Conservation (phyloP, 2,329 filamentous ascomycete genomes). For the Venturia nashicola region DNA sequence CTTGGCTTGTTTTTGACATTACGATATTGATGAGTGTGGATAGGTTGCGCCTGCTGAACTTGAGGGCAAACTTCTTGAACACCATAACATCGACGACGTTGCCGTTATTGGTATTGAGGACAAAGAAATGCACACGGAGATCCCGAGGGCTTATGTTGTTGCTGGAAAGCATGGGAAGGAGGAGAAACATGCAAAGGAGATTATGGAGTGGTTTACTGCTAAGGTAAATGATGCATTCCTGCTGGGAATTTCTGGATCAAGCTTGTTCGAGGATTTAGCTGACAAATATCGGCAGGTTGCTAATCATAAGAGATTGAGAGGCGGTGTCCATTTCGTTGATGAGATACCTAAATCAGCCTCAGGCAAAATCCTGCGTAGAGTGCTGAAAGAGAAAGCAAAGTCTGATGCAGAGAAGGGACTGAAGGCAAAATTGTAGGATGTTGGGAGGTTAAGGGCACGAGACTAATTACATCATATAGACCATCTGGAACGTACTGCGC, state of each 20-base stretch:
- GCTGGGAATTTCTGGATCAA: background rate
- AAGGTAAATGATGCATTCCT: background rate
- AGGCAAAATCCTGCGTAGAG: constrained; percentile 11
- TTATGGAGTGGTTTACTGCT: constrained; percentile 7
- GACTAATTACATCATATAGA: no score
- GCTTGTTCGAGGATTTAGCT: background rate
- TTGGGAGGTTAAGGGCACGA: background rate
- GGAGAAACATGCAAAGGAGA: constrained; percentile 6
- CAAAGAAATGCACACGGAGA: constrained; percentile 49
- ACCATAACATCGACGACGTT: constrained; percentile 42
- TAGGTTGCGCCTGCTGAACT: constrained; percentile 48
- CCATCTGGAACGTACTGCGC: no score
- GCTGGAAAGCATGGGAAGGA: background rate
- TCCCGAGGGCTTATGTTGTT: constrained; percentile 56
- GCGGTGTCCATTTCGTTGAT: constrained; percentile 11
- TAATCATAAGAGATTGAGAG: constrained; percentile 10
- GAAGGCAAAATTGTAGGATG: constrained; percentile 7
- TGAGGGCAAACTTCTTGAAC: constrained; percentile 40
- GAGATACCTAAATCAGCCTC: constrained; percentile 11
- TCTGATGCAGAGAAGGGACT: background rate
- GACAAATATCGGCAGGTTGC: background rate
- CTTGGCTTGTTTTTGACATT: constrained; percentile 18
- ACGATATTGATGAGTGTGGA: no score
- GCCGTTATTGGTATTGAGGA: constrained; percentile 53
- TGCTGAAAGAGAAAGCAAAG: constrained; percentile 10